Conservation (phyloP, 345 rosid species). For the Brassica nigra region DNA sequence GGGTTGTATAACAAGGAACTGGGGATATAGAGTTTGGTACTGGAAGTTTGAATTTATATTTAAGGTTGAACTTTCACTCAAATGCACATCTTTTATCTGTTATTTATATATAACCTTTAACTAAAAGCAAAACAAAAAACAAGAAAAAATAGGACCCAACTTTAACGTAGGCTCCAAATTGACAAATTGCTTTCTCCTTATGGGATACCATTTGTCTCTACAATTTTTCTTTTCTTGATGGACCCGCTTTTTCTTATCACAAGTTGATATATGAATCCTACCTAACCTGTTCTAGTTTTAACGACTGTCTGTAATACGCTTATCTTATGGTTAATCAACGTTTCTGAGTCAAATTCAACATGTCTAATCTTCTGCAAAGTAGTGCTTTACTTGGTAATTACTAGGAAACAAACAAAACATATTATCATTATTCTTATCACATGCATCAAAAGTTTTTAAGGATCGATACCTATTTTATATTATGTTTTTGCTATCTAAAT, state of each 20-base stretch:
- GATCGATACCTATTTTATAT: not conserved
- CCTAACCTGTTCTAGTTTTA: not conserved
- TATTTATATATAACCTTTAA: constrained; percentile 3
- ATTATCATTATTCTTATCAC: not conserved
- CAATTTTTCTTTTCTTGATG: constrained; percentile 20
- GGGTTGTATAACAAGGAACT: not conserved
- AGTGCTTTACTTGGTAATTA: constrained; percentile 9
- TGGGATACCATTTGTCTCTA: constrained; percentile 45
- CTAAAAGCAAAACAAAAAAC: not conserved
- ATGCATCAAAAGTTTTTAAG: constrained; percentile 4
- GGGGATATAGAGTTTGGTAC: constrained; percentile 1
- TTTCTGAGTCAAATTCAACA: not conserved
- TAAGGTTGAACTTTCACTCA: constrained; percentile 8
- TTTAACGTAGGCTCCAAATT: constrained; percentile 36
- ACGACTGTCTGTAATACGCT: not conserved
- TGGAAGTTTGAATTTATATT: not conserved
- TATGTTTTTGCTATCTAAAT: not conserved
- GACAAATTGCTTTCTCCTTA: constrained; percentile 40
- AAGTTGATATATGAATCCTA: constrained; percentile 7
- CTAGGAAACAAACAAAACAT: not conserved
- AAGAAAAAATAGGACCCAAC: constrained; percentile 17
- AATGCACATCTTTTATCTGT: not conserved
- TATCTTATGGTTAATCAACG: constrained; percentile 6
- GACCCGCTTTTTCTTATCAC: constrained; percentile 32
- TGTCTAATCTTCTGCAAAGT: constrained; percentile 5